Percentiles rank a stretch among this genome's conserved stretches.
These are phyloP conservation scores for Microdochium trichocladiopsis DNA, from an alignment of 2,329 filamentous ascomycete genomes.

Conservation along the genomic window DNA sequence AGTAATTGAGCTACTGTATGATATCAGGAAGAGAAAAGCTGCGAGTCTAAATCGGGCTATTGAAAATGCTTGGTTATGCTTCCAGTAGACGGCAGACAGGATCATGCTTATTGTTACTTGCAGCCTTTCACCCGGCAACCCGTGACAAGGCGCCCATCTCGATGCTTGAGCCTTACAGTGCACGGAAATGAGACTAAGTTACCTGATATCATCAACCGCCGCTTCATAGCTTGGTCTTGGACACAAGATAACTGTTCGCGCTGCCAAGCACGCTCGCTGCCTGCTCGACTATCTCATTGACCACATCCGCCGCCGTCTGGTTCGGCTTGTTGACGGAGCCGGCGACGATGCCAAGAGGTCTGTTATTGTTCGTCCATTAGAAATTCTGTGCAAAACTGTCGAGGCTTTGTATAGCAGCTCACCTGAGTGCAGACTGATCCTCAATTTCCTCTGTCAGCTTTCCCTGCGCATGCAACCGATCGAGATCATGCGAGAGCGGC, in stretches of 20 bases:
- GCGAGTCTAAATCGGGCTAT: too few relatives aligned
- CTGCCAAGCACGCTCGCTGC: not conserved
- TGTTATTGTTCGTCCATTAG: not conserved
- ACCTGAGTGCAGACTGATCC: constrained; percentile 4
- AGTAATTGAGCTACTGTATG: too few relatives aligned
- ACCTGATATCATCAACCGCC: too few relatives aligned
- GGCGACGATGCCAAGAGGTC: constrained; percentile 4
- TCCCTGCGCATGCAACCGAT: constrained; percentile 4
- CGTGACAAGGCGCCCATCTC: too few relatives aligned
- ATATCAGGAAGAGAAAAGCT: too few relatives aligned
- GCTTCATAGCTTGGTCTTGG: not conserved
- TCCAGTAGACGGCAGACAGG: too few relatives aligned
- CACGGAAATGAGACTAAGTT: too few relatives aligned
- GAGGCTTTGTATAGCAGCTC: not conserved
- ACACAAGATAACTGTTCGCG: not conserved
- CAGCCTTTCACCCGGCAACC: too few relatives aligned
- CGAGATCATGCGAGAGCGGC: constrained; percentile 3
- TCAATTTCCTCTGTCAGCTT: constrained; percentile 5
- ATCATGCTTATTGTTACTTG: too few relatives aligned
- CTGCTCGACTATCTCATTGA: constrained; percentile 2
- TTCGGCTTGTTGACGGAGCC: constrained; percentile 3
- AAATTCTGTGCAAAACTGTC: not conserved
- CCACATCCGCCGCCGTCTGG: constrained; percentile 4
- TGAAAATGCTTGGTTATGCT: too few relatives aligned
- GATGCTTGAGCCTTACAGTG: too few relatives aligned